These are phyloP conservation scores for Trichothecium roseum DNA, from an alignment of 2,329 filamentous ascomycete genomes.

Conservation along the genomic window DNA sequence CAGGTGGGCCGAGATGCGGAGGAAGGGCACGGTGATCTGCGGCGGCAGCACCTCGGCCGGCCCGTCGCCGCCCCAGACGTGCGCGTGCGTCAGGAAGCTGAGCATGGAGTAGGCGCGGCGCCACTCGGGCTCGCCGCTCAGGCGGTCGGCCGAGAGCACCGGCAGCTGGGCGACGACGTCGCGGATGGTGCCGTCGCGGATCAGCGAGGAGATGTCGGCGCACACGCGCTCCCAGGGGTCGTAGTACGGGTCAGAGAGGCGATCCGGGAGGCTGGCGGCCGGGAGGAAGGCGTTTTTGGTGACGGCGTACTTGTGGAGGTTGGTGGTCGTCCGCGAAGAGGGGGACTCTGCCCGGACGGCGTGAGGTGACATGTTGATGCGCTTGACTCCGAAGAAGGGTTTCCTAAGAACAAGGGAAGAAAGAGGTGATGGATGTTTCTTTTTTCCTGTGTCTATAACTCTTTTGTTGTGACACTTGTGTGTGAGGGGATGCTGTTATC, in stretches of 20 bases:
- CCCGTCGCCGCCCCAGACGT: constrained; percentile 77
- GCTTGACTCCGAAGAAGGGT: background rate
- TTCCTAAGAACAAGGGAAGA: too few relatives aligned
- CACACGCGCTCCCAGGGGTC: constrained; percentile 67
- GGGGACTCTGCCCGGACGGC: constrained; percentile 16
- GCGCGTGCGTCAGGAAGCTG: constrained; percentile 71
- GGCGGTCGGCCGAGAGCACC: constrained; percentile 53
- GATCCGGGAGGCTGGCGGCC: constrained; percentile 51
- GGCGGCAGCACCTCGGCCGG: constrained; percentile 72
- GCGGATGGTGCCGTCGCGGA: constrained; percentile 55
- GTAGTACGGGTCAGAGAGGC: constrained; percentile 63
- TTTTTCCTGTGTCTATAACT: too few relatives aligned
- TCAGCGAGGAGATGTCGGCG: constrained; percentile 54
- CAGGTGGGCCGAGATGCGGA: constrained; percentile 60
- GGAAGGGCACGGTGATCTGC: constrained; percentile 65
- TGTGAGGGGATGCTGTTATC: too few relatives aligned
- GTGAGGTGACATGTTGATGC: constrained; percentile 29
- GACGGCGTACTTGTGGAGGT: constrained; percentile 25
- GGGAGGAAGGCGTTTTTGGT: constrained; percentile 67
- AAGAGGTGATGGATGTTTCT: too few relatives aligned
- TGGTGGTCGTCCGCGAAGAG: constrained; percentile 10
- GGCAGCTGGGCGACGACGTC: constrained; percentile 55
- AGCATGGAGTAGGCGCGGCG: constrained; percentile 70
- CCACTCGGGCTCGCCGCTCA: constrained; percentile 63
- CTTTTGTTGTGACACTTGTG: too few relatives aligned